Evolutionary conservation across 2,329 filamentous ascomycete genomes (phyloP), one percentile per base, ranked within the genome.

Genomic region (Epichloe scottii): DNA sequence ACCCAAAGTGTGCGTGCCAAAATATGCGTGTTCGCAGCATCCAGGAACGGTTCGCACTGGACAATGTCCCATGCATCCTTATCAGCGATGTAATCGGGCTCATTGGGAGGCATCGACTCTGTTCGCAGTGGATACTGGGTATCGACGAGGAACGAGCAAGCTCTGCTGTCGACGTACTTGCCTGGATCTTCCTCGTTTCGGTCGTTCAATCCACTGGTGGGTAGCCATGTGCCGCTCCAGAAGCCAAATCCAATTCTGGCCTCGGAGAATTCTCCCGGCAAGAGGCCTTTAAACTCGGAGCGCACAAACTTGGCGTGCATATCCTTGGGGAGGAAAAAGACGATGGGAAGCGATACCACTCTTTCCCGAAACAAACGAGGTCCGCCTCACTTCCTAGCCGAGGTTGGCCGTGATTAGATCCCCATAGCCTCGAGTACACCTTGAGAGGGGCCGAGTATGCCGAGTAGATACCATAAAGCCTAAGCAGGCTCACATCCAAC

Each of bases 341-440:
- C 0, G 87, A 91, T 1, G 93, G 91, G 63, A 96, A 97, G 37
- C 93, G 87, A 66, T 98, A 96, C 93, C 93, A 98, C 64, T 98
- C 93, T 65, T 97, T 98, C 30, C 88, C 89, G 39, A 95, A 79
- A 65, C 93, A 98, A 3, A 98, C 80, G 17, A 75, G 82, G 55
- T 88, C 84, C 15, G 83, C 86, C 2, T 71, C 64, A 0, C 70
- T 67, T 2, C 80, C 77, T 5, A 86, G 58, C 14, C 74, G 10
- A n/a, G 43, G 14, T 19, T 52, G 61, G 43, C 71, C 70, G 19
- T 74, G 60, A 1, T 71, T 64, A 14, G 69, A 70, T 19, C 78
- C 76, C 51, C 83, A 75, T 1, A 97, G 72, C 1, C 83, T 81
- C 37, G 75, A 65, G 63, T 89, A 90, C 15, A 90, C 71, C 21